Evolutionary conservation across 495 filamentous ascomycete genomes (phyloP).

Genomic region (Aspergillus biplanus): DNA sequence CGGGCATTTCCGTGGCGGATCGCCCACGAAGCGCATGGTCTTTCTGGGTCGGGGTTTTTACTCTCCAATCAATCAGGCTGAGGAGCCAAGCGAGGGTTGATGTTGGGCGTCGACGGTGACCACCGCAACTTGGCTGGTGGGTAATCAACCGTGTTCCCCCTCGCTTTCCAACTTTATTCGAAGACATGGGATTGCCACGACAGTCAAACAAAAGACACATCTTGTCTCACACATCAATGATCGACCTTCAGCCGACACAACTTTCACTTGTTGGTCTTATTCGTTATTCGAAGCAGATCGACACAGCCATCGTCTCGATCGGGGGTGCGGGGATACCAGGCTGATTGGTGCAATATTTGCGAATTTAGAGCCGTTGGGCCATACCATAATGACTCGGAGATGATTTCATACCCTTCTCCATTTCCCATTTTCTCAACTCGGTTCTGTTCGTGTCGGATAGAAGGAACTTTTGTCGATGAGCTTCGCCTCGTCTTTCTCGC

Average conservation of each 20-base stretch:
- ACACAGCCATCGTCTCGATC: slow-evolving; percentile 34
- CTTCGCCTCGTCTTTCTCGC: not conserved
- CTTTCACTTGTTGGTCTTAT: slow-evolving; percentile 9
- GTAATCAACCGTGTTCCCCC: slow-evolving; percentile 1
- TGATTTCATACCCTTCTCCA: slow-evolving; percentile 20
- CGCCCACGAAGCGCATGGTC: slow-evolving; percentile 33
- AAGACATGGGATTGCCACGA: slow-evolving; percentile 19
- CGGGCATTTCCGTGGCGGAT: slow-evolving; percentile 48
- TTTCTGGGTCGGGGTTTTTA: slow-evolving; percentile 36
- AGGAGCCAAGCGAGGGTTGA: slow-evolving; percentile 18
- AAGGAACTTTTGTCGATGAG: not conserved
- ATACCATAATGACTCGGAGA: slow-evolving; percentile 18
- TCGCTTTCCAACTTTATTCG: slow-evolving; percentile 18
- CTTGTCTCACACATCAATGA: not conserved
- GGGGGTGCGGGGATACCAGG: slow-evolving; percentile 28
- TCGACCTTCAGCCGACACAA: not conserved
- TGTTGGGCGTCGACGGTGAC: slow-evolving; percentile 33
- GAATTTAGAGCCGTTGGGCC: slow-evolving; percentile 28
- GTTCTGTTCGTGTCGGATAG: not conserved
- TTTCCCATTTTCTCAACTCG: slow-evolving; percentile 1
- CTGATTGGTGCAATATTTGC: slow-evolving; percentile 42
- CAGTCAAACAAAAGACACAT: slow-evolving; percentile 3
- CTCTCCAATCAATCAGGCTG: slow-evolving; percentile 33
- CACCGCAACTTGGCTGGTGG: slow-evolving; percentile 16
- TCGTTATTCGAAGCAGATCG: slow-evolving; percentile 30